phyloP scores from a whole-genome alignment of 2,329 filamentous ascomycete genomes.

The Polychaeton citri region DNA sequence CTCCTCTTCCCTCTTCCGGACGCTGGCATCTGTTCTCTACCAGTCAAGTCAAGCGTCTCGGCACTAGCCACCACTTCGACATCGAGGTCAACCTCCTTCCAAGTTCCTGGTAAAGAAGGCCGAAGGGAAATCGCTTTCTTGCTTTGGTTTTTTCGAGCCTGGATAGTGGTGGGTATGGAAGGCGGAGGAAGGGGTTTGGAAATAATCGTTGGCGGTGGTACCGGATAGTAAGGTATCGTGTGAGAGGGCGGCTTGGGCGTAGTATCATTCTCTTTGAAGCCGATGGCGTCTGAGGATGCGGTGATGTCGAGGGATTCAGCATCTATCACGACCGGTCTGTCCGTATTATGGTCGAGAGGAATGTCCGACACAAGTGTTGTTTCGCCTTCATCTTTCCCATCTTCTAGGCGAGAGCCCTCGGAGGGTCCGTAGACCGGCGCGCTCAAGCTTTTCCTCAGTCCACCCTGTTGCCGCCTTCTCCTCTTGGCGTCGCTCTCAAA shows the following conservation, averaged over 20 bases:
- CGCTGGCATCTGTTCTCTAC: slow-evolving; percentile 5
- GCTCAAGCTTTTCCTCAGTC: too few relatives aligned
- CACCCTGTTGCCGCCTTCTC: too few relatives aligned
- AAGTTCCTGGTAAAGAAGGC: slow-evolving; percentile 19
- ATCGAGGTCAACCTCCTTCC: slow-evolving; percentile 16
- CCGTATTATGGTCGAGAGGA: too few relatives aligned
- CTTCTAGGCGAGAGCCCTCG: too few relatives aligned
- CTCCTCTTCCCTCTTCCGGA: slow-evolving; percentile 1
- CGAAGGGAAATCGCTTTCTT: slow-evolving; percentile 17
- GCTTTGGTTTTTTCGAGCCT: slow-evolving; percentile 5
- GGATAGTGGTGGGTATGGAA: not conserved
- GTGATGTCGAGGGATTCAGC: slow-evolving; percentile 2
- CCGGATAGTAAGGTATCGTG: too few relatives aligned
- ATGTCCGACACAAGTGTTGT: too few relatives aligned
- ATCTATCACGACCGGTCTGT: not conserved
- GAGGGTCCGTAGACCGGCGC: too few relatives aligned
- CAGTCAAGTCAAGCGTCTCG: slow-evolving; percentile 15
- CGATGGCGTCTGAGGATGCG: not conserved
- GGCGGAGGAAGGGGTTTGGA: not conserved
- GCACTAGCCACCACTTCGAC: slow-evolving; percentile 8
- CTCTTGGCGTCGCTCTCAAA: too few relatives aligned
- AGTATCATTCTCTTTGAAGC: not conserved
- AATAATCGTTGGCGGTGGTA: too few relatives aligned
- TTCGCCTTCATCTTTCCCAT: too few relatives aligned
- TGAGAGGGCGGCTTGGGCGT: not conserved